phyloP scores from a whole-genome alignment of 208 protist genomes.

The Tritrichomonas musculus region DNA sequence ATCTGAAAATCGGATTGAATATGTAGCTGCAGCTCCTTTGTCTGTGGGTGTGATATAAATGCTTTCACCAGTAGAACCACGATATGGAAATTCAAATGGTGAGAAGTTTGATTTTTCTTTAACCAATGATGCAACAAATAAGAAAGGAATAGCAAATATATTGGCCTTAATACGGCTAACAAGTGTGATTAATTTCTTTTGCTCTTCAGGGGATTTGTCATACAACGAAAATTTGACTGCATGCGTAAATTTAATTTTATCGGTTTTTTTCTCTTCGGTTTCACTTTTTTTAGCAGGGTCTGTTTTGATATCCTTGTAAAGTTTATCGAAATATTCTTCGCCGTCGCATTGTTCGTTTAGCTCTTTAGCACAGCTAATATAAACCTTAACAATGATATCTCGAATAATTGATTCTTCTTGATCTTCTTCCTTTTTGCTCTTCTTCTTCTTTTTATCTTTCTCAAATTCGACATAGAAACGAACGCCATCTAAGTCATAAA shows the following conservation, averaged over 20 bases:
- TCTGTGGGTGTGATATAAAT: neutral
- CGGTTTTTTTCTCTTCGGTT: too few species aligned
- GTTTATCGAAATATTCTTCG: neutral
- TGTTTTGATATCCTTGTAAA: neutral
- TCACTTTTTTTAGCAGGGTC: neutral
- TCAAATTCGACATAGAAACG: neutral
- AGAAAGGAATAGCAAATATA: neutral
- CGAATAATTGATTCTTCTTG: neutral
- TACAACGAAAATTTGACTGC: neutral
- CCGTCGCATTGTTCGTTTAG: neutral
- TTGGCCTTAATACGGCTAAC: neutral
- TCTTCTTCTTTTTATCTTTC: neutral
- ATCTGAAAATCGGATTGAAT: neutral
- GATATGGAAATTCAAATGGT: conserved; percentile 31
- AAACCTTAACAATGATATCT: neutral
- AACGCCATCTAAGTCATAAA: conserved; percentile 14
- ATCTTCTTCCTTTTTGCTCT: neutral
- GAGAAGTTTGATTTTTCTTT: neutral
- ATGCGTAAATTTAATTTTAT: neutral
- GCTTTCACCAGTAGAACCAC: neutral
- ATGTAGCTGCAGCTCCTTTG: neutral
- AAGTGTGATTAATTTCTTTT: neutral
- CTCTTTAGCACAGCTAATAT: neutral
- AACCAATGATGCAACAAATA: neutral
- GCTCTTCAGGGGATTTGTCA: neutral